Conservation (phyloP, 2,329 filamentous ascomycete genomes). For the Colletotrichum caudatum region DNA sequence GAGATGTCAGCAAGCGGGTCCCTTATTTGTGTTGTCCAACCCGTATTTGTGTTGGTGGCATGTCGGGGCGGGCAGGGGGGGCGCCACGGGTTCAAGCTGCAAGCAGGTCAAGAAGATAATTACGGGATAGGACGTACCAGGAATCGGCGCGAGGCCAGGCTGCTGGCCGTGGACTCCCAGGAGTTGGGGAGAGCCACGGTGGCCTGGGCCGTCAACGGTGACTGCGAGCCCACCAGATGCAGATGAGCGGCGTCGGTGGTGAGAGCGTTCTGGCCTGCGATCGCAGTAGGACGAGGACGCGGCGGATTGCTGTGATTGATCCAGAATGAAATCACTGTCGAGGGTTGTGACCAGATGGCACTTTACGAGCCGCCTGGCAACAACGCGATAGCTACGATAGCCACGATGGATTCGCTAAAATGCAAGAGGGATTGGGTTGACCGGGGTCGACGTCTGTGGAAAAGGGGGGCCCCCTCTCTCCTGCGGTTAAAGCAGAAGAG, state of each 20-base stretch:
- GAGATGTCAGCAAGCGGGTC: constrained; percentile 42
- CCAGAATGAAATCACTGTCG: constrained; percentile 42
- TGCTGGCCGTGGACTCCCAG: constrained; percentile 56
- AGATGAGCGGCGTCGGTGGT: constrained; percentile 50
- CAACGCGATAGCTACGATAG: constrained; percentile 38
- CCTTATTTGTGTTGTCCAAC: constrained; percentile 29
- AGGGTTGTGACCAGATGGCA: constrained; percentile 43
- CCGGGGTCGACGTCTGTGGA: constrained; percentile 39
- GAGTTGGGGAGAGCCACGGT: constrained; percentile 51
- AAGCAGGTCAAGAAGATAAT: constrained; percentile 33
- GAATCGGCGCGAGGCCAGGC: constrained; percentile 64
- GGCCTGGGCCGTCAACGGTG: constrained; percentile 48
- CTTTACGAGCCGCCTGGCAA: constrained; percentile 41
- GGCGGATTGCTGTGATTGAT: constrained; percentile 39
- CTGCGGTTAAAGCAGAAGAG: constrained; percentile 21
- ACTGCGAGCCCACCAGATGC: constrained; percentile 49
- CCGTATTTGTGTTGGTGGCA: constrained; percentile 31
- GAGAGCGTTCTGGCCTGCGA: constrained; percentile 45
- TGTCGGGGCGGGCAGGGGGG: constrained; percentile 18
- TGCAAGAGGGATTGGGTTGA: constrained; percentile 19
- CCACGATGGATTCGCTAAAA: constrained; percentile 36
- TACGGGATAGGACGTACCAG: constrained; percentile 60
- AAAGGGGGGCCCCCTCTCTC: constrained; percentile 34
- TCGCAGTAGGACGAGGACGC: constrained; percentile 47
- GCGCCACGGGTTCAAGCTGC: constrained; percentile 24